Evolutionary conservation across 140 eudicot species (phyloP).

Genomic region (Stevia rebaudiana): DNA sequence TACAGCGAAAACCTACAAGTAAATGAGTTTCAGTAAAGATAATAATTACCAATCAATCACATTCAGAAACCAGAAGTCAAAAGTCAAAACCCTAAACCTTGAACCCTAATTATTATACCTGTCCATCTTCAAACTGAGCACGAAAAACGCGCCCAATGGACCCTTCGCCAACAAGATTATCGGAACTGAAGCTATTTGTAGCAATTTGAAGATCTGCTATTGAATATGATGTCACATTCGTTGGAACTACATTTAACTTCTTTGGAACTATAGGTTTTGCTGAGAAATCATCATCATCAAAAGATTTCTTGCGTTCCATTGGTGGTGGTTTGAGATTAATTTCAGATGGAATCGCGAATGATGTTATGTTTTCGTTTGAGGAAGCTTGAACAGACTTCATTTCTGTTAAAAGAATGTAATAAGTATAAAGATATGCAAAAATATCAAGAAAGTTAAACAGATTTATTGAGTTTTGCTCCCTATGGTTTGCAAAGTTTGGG

Average conservation of each 20-base stretch:
- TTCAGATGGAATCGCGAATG: conserved; percentile 20
- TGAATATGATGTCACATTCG: conserved; percentile 50
- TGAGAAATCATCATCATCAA: conserved; percentile 25
- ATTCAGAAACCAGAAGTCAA: no score
- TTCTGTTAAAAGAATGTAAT: conserved; percentile 17
- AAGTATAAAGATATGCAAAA: not conserved
- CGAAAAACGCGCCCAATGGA: conserved; percentile 86
- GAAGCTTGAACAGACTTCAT: conserved; percentile 33
- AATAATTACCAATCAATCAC: not conserved
- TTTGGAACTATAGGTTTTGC: conserved; percentile 23
- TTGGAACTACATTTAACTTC: conserved; percentile 27
- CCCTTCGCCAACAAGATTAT: conserved; percentile 86
- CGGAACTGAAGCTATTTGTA: conserved; percentile 77
- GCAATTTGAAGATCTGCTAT: conserved; percentile 96
- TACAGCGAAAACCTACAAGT: conserved; percentile 77
- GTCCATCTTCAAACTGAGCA: conserved; percentile 85
- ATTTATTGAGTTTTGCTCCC: no score
- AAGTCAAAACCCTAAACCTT: no score
- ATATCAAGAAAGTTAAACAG: no score
- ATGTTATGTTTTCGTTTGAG: conserved; percentile 17
- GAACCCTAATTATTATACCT: conserved; percentile 60
- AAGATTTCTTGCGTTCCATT: conserved; percentile 24
- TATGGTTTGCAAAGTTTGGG: no score
- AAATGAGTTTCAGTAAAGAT: not conserved
- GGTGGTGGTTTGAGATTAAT: conserved; percentile 27